Conservation (phyloP, 1,139 yeast genomes). For the Nadsonia commutata region DNA sequence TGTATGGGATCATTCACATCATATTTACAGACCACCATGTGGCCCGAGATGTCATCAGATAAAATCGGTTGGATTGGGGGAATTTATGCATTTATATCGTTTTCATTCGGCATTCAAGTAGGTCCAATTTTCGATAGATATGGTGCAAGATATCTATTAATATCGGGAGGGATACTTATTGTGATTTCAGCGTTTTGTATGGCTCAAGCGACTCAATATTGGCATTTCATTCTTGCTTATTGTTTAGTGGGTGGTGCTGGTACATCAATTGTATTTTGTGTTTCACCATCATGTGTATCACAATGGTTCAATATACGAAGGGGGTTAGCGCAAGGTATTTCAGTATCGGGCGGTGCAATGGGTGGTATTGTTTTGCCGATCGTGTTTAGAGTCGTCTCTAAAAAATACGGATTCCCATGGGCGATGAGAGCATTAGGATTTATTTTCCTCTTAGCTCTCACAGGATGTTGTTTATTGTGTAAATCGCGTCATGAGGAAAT, state of each 20-base stretch:
- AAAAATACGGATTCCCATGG: conserved; percentile 43
- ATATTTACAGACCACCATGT: conserved; percentile 37
- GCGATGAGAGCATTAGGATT: conserved; percentile 44
- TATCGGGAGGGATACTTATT: conserved; percentile 33
- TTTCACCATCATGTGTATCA: conserved; percentile 43
- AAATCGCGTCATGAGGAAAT: conserved; percentile 4
- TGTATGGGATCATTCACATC: conserved; percentile 48
- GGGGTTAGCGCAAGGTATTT: conserved; percentile 42
- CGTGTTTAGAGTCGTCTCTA: conserved; percentile 34
- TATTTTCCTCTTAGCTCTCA: conserved; percentile 28
- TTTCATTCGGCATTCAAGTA: conserved; percentile 42
- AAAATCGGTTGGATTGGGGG: conserved; percentile 53
- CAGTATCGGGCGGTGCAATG: conserved; percentile 46
- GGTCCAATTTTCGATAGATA: conserved; percentile 46
- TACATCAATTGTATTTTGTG: conserved; percentile 37
- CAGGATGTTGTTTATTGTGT: conserved; percentile 20
- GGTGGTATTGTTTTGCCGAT: conserved; percentile 51
- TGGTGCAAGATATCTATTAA: conserved; percentile 17
- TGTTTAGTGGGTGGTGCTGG: conserved; percentile 38
- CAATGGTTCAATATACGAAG: conserved; percentile 47
- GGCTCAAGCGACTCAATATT: conserved; percentile 37
- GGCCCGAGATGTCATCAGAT: conserved; percentile 27
- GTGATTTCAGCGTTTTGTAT: conserved; percentile 37
- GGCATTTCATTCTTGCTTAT: conserved; percentile 46
- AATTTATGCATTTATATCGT: conserved; percentile 39